phyloP scores from a whole-genome alignment of 164 flowering plant species.

The Chloranthus sessilifolius region DNA sequence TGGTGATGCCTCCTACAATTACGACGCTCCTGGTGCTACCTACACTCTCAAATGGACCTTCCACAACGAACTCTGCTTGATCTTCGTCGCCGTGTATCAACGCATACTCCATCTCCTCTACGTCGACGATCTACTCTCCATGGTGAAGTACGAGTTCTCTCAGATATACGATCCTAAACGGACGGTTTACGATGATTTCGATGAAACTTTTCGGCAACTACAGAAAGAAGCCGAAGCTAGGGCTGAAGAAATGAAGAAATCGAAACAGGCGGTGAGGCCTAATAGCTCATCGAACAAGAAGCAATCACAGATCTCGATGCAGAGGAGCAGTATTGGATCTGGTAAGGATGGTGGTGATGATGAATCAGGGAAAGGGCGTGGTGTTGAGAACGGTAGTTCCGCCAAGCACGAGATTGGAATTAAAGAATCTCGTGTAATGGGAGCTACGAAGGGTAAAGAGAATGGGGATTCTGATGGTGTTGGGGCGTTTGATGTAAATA shows the following conservation, averaged over 20 bases:
- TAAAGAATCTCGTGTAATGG: constrained; percentile 21
- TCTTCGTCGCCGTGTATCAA: constrained; percentile 94
- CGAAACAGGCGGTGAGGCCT: constrained; percentile 52
- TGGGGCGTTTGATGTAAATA: constrained; percentile 91
- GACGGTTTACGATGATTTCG: constrained; percentile 65
- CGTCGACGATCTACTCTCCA: constrained; percentile 81
- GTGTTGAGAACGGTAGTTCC: constrained; percentile 52
- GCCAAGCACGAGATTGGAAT: constrained; percentile 25
- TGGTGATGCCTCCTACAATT: constrained; percentile 72
- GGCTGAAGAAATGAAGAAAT: constrained; percentile 77
- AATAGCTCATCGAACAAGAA: constrained; percentile 33
- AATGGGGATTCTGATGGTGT: constrained; percentile 39
- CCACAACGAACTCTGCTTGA: constrained; percentile 91
- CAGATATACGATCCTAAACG: constrained; percentile 73
- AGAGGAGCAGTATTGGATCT: constrained; percentile 28
- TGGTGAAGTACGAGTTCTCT: constrained; percentile 79
- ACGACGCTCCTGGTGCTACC: constrained; percentile 74
- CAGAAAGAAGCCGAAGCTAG: constrained; percentile 80
- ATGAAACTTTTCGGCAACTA: constrained; percentile 78
- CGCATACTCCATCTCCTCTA: constrained; percentile 73
- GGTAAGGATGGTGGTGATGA: constrained; percentile 55
- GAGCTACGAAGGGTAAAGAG: constrained; percentile 44
- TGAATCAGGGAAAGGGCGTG: constrained; percentile 30
- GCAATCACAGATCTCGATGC: constrained; percentile 39
- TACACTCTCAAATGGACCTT: constrained; percentile 95